Evolutionary conservation across 176 grass and related monocot genomes (phyloP).

Genomic region (Musa itinerans): DNA sequence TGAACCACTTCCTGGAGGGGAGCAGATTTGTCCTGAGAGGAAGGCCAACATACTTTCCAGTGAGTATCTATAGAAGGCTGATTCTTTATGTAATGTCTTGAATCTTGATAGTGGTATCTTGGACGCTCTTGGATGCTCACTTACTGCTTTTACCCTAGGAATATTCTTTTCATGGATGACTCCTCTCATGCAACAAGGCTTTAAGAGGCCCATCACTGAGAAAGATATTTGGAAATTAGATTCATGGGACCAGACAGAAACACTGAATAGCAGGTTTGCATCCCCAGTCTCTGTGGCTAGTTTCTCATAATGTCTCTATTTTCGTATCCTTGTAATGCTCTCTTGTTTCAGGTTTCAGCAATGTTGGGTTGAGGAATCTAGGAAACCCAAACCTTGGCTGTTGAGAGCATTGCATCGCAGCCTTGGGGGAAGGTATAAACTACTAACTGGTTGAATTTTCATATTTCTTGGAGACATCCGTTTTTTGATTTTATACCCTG

Average conservation of each 20-base stretch:
- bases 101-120: neutral
- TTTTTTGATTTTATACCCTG: neutral
- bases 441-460: neutral
- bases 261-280: constrained; percentile 64
- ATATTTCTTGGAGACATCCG: neutral
- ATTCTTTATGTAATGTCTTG: neutral
- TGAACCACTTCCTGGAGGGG: constrained; percentile 61
- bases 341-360: constrained; percentile 65
- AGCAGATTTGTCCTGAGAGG: constrained; percentile 87
- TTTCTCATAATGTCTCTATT: neutral
- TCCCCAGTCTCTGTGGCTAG: constrained; percentile 10
- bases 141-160: constrained; percentile 34
- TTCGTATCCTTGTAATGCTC: neutral
- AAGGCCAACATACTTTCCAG: constrained; percentile 51
- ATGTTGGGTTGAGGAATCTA: constrained; percentile 64
- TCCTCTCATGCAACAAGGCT: constrained; percentile 93
- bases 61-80: constrained; percentile 30
- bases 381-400: constrained; percentile 76
- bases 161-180: constrained; percentile 98
- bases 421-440: constrained; percentile 58
- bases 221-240: constrained; percentile 99
- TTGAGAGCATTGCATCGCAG: constrained; percentile 81
- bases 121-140: neutral
- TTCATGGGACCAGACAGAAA: constrained; percentile 85
- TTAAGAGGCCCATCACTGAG: constrained; percentile 57